phyloP scores from a whole-genome alignment of 768 basidiomycete species.

The Pluteus cervinus region DNA sequence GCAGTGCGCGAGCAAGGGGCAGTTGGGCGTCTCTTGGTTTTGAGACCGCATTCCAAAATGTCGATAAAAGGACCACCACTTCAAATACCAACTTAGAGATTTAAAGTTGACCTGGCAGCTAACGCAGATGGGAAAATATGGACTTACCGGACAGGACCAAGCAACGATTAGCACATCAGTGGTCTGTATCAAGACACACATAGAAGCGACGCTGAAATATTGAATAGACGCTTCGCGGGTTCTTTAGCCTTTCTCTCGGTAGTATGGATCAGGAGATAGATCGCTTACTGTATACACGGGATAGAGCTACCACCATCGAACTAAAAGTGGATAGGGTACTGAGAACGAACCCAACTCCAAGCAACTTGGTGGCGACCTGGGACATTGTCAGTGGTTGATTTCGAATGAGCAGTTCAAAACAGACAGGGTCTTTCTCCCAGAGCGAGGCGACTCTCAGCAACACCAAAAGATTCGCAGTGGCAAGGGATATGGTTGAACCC shows the following conservation, averaged over 20 bases:
- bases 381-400: constrained; percentile 1
- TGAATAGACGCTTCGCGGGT: too few species aligned
- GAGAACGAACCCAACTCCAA: too few species aligned
- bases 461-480: constrained; percentile 25
- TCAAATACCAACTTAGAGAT: constrained; percentile 34
- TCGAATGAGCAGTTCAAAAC: constrained; percentile 7
- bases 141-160: constrained; percentile 27
- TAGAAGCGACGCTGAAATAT: constrained; percentile 13
- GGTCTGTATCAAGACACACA: constrained; percentile 21
- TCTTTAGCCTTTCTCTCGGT: too few species aligned
- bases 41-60: constrained; percentile 27
- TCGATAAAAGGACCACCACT: constrained; percentile 22
- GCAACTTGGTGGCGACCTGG: too few species aligned
- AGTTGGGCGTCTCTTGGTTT: constrained; percentile 20
- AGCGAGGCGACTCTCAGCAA: constrained; percentile 26
- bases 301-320: too few species aligned
- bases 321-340: too few species aligned
- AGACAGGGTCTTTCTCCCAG: constrained; percentile 25
- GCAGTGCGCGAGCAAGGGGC: constrained; percentile 21
- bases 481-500: constrained; percentile 20
- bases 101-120: too few species aligned
- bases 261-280: too few species aligned
- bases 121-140: neutral
- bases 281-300: too few species aligned
- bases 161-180: constrained; percentile 15